phyloP scores from a whole-genome alignment of 208 protist genomes.

The Novymonas esmeraldas region DNA sequence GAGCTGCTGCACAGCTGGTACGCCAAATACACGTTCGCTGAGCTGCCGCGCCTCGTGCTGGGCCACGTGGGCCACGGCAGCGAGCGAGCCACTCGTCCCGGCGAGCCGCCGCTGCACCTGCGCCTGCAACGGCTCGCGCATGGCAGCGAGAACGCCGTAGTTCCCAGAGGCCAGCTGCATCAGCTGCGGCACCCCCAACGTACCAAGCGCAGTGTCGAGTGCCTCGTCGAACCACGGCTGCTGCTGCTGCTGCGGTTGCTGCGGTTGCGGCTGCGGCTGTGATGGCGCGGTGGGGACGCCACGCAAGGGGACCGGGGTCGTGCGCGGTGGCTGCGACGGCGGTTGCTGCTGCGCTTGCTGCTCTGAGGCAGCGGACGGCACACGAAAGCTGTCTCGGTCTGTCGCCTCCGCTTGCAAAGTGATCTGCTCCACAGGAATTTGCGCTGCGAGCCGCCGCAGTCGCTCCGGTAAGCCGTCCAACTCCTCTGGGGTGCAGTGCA shows the following conservation, averaged over 20 bases:
- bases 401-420: conserved; percentile 13
- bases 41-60: conserved; percentile 13
- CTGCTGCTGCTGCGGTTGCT: neutral
- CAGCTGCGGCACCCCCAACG: conserved; percentile 14
- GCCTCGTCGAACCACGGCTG: conserved; percentile 17
- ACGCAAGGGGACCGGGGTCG: neutral
- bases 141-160: conserved; percentile 2
- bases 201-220: neutral
- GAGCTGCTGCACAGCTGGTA: conserved; percentile 1
- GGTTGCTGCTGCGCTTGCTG: conserved; percentile 7
- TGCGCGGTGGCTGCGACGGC: neutral
- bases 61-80: conserved; percentile 9
- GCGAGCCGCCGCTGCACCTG: conserved; percentile 18
- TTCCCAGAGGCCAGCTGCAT: conserved; percentile 13
- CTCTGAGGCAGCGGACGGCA: no score
- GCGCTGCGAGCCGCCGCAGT: conserved; percentile 39
- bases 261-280: neutral
- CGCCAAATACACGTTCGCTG: conserved; percentile 7
- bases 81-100: neutral
- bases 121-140: conserved; percentile 17
- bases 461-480: conserved; percentile 62
- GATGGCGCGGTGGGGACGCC: neutral
- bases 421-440: conserved; percentile 20
- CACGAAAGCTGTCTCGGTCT: neutral
- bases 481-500: conserved; percentile 72